Evolutionary conservation across 257 asterid genomes (phyloP).

Genomic region (Handroanthus guayacan): DNA sequence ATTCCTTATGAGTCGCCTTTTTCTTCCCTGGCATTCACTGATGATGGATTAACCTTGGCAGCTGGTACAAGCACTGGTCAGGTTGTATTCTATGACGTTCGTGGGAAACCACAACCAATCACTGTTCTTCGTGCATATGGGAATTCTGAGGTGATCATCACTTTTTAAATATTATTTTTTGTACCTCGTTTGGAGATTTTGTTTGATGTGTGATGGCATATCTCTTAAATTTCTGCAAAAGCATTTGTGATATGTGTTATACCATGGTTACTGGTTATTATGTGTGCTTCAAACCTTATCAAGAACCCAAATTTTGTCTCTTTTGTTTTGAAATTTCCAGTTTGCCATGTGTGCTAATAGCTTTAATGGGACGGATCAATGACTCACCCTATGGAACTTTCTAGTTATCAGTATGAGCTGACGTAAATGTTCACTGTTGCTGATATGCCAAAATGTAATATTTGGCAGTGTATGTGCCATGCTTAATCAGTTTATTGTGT

Average conservation of each 20-base stretch:
- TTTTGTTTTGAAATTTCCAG: not conserved
- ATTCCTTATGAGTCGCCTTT: constrained; percentile 91
- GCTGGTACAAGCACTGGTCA: constrained; percentile 97
- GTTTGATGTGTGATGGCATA: constrained; percentile 22
- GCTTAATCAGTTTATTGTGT: no score
- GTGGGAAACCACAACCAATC: constrained; percentile 95
- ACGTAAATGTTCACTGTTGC: not conserved
- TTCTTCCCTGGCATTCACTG: constrained; percentile 88
- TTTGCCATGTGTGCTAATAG: not conserved
- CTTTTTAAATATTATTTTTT: constrained; percentile 31
- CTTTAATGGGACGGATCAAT: not conserved
- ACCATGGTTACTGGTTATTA: not conserved
- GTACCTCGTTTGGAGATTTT: constrained; percentile 29
- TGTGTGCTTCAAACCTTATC: not conserved
- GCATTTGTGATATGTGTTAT: not conserved
- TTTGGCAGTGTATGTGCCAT: no score
- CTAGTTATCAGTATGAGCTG: not conserved
- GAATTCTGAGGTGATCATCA: constrained; percentile 70
- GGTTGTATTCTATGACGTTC: constrained; percentile 86
- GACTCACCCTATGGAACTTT: not conserved
- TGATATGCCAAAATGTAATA: not conserved
- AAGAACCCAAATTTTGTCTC: not conserved
- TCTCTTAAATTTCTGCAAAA: constrained; percentile 21
- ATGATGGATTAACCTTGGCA: constrained; percentile 92
- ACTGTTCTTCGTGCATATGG: constrained; percentile 93